These are phyloP conservation scores for sunflower (Helianthus annuus) DNA, from an alignment of 129 eudicot genomes.

Conservation along the genomic window HanXRQr2.0-SUNRISE NC_035441.2:184848559-184849058, in stretches of 20 bases:
- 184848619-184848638: constrained; percentile 41
- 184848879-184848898: constrained; percentile 67
- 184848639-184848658: constrained; percentile 51
- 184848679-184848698: constrained; percentile 63
- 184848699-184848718: constrained; percentile 62
- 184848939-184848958: constrained; percentile 50
- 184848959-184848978: constrained; percentile 36
- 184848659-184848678: constrained; percentile 58
- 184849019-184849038: background rate
- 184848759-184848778: constrained; percentile 33
- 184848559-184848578: constrained; percentile 13
- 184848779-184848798: background rate
- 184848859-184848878: constrained; percentile 50
- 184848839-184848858: constrained; percentile 32
- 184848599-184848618: constrained; percentile 57
- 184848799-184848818: background rate
- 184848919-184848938: constrained; percentile 54
- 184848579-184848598: constrained; percentile 10
- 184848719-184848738: constrained; percentile 46
- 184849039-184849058: constrained; percentile 22
- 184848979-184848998: background rate
- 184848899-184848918: constrained; percentile 66
- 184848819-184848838: background rate
- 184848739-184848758: constrained; percentile 55
- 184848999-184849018: background rate